Evolutionary conservation across 1,139 yeast species (phyloP).

Genomic region (Suhomyces wounanorum): DNA sequence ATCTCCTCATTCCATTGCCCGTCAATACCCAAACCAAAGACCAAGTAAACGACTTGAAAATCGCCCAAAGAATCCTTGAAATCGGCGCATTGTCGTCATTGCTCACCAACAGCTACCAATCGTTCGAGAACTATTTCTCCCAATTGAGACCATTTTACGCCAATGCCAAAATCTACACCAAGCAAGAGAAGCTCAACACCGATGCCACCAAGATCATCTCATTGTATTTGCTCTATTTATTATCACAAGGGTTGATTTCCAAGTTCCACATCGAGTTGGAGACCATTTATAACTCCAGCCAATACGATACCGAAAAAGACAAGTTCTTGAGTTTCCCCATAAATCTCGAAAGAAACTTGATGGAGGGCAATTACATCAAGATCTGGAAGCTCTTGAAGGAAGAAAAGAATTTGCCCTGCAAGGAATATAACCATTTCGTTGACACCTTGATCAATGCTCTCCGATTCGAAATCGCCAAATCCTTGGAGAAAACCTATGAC

Average conservation of each 20-base stretch:
- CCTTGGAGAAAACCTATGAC: conserved; percentile 77
- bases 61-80: conserved; percentile 81
- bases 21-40: conserved; percentile 39
- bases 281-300: conserved; percentile 54
- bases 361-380: conserved; percentile 95
- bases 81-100: conserved; percentile 82
- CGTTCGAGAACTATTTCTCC: conserved; percentile 70
- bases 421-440: conserved; percentile 61
- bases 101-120: conserved; percentile 59
- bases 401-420: conserved; percentile 53
- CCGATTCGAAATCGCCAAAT: conserved; percentile 84
- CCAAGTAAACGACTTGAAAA: conserved; percentile 66
- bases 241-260: conserved; percentile 82
- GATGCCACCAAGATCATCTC: conserved; percentile 75
- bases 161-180: conserved; percentile 48
- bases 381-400: conserved; percentile 78
- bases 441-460: conserved; percentile 71
- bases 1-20: conserved; percentile 70
- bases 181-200: conserved; percentile 51
- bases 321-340: conserved; percentile 79
- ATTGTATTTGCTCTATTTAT: conserved; percentile 69
- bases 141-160: conserved; percentile 79
- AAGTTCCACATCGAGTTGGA: conserved; percentile 90
- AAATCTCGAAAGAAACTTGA: conserved; percentile 85
- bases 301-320: conserved; percentile 48